Conservation (phyloP, 257 asterid species). For the Salvia miltiorrhiza region DNA sequence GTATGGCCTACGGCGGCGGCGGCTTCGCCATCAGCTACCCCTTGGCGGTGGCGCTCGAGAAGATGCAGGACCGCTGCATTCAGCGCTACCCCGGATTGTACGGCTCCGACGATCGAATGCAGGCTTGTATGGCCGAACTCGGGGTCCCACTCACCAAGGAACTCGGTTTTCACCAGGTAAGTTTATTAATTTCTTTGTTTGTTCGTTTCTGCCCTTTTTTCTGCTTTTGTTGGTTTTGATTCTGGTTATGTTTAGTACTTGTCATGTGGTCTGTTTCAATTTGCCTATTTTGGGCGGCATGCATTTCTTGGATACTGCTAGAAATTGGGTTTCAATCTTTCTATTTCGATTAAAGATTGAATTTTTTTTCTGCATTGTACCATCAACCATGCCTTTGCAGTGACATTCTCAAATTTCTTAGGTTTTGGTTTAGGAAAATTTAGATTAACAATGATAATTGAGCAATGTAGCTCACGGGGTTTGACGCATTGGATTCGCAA, state of each 20-base stretch:
- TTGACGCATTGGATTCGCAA: slow-evolving; percentile 21
- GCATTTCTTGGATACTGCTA: slow-evolving; percentile 14
- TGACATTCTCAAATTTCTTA: not conserved
- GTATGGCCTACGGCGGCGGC: slow-evolving; percentile 82
- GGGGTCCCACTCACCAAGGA: slow-evolving; percentile 75
- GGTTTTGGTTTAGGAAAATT: not conserved
- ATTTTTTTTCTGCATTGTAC: slow-evolving; percentile 6
- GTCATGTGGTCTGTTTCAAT: not conserved
- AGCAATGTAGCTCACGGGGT: slow-evolving; percentile 15
- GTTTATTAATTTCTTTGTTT: not conserved
- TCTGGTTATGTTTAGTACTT: slow-evolving; percentile 4
- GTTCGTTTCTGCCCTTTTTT: not conserved
- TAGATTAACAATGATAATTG: slow-evolving; percentile 8
- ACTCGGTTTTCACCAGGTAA: slow-evolving; percentile 79
- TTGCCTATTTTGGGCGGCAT: slow-evolving; percentile 14
- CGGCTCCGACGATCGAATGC: slow-evolving; percentile 70
- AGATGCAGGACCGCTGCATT: slow-evolving; percentile 61
- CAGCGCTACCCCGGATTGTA: slow-evolving; percentile 67
- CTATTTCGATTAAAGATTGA: not conserved
- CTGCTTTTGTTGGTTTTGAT: not conserved
- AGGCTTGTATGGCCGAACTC: slow-evolving; percentile 81
- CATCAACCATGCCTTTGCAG: slow-evolving; percentile 13
- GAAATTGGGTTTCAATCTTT: not conserved
- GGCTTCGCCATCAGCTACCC: slow-evolving; percentile 74
- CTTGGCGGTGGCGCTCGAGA: slow-evolving; percentile 57